phyloP scores from a whole-genome alignment of 768 basidiomycete genomes.

The Lactarius tabidus region DNA sequence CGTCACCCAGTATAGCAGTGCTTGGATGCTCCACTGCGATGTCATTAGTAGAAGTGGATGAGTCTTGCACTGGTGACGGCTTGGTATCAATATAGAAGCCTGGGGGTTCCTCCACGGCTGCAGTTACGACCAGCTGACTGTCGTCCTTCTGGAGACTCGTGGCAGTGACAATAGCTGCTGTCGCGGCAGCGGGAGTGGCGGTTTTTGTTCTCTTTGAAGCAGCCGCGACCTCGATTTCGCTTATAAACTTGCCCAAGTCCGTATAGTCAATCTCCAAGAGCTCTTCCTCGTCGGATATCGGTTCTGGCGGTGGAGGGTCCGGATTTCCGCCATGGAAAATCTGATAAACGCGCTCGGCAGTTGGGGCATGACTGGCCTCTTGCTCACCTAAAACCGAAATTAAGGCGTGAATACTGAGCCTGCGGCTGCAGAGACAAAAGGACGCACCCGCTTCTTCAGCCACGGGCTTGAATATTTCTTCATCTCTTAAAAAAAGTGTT shows the following conservation, averaged over 20 bases:
- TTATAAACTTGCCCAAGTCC: constrained; percentile 49
- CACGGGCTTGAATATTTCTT: constrained; percentile 56
- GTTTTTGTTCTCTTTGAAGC: constrained; percentile 7
- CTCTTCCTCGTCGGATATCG: constrained; percentile 25
- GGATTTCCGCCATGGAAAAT: constrained; percentile 48
- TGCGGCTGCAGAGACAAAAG: neutral
- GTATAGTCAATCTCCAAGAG: constrained; percentile 54
- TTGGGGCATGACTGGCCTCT: constrained; percentile 57
- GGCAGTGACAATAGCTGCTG: neutral
- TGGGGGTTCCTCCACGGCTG: constrained; percentile 36
- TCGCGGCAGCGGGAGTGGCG: neutral
- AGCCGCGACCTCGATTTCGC: constrained; percentile 36
- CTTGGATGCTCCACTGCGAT: constrained; percentile 16
- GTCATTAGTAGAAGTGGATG: neutral
- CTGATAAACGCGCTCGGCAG: constrained; percentile 60
- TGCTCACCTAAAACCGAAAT: constrained; percentile 39
- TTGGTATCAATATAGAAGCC: constrained; percentile 38
- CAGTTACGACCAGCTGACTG: constrained; percentile 7
- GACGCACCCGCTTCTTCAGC: constrained; percentile 49
- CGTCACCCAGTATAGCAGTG: constrained; percentile 14
- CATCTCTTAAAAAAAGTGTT: constrained; percentile 50
- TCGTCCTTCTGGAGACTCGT: neutral
- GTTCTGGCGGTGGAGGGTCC: constrained; percentile 1
- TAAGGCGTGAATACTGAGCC: neutral
- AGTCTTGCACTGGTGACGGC: neutral